Evolutionary conservation across 1,139 yeast species (phyloP).

Genomic region (Hansenula lynferdii): DNA sequence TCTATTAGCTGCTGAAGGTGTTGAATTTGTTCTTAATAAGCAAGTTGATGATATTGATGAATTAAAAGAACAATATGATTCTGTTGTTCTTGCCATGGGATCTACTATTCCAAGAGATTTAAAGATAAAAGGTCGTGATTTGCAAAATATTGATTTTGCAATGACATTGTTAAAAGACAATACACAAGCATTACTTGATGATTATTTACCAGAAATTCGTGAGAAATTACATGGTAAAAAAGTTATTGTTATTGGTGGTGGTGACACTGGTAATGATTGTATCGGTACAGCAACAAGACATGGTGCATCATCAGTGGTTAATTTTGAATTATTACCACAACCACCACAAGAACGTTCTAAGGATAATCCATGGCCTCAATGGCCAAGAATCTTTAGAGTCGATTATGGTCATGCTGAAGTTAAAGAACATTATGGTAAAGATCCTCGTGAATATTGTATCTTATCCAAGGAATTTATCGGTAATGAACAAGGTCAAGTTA

Average conservation of each 20-base stretch:
- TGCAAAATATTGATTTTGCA: constrained; percentile 88
- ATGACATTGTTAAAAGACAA: constrained; percentile 88
- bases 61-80: constrained; percentile 62
- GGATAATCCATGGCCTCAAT: constrained; percentile 99
- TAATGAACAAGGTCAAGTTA: constrained; percentile 91
- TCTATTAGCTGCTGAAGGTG: constrained; percentile 86
- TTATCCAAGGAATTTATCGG: constrained; percentile 93
- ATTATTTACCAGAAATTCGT: constrained; percentile 73
- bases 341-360: constrained; percentile 85
- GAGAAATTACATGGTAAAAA: constrained; percentile 74
- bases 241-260: constrained; percentile 98
- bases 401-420: constrained; percentile 98
- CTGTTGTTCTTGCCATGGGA: constrained; percentile 92
- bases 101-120: constrained; percentile 96
- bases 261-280: constrained; percentile 99
- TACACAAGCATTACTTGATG: constrained; percentile 85
- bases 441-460: constrained; percentile 96
- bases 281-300: constrained; percentile 97
- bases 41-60: constrained; percentile 82
- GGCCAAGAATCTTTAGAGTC: constrained; percentile 97
- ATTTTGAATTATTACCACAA: constrained; percentile 90
- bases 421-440: constrained; percentile 89
- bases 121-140: constrained; percentile 88
- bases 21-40: constrained; percentile 69
- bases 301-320: constrained; percentile 93